Conservation (phyloP, 768 basidiomycete species). For the Suillus ampliporus region DNA sequence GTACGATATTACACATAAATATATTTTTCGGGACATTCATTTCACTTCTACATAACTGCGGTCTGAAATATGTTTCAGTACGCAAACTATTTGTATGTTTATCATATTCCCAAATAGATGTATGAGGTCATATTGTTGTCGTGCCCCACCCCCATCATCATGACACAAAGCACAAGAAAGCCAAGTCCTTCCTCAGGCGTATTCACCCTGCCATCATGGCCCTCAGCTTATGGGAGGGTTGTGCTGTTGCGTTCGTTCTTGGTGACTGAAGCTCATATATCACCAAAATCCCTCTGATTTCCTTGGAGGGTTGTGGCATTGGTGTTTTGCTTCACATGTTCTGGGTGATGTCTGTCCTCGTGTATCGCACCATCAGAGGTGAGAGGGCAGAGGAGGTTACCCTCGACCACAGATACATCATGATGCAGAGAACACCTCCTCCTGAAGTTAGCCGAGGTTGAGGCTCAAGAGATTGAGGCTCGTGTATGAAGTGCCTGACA, state of each 20-base stretch:
- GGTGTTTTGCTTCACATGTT: slow-evolving; percentile 84
- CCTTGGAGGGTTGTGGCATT: slow-evolving; percentile 70
- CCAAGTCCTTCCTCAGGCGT: slow-evolving; percentile 57
- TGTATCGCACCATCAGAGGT: slow-evolving; percentile 59
- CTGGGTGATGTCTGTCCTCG: slow-evolving; percentile 71
- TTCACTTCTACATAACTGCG: no score
- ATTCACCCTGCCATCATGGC: slow-evolving; percentile 68
- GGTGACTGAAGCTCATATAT: slow-evolving; percentile 47
- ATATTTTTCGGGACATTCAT: no score
- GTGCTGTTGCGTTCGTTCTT: slow-evolving; percentile 82
- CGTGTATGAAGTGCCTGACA: not conserved
- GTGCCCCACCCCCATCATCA: slow-evolving; percentile 34
- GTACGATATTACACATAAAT: no score
- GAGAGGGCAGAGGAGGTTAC: slow-evolving; percentile 45
- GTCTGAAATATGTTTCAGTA: no score
- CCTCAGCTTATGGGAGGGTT: slow-evolving; percentile 84
- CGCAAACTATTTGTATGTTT: no score
- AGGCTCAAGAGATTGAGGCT: slow-evolving; percentile 14
- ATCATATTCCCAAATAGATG: no score
- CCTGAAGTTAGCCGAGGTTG: slow-evolving; percentile 40
- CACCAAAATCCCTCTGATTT: slow-evolving; percentile 9
- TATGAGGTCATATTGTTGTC: no score
- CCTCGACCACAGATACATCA: slow-evolving; percentile 45
- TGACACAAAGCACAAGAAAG: slow-evolving; percentile 21
- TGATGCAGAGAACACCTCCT: slow-evolving; percentile 54